These are phyloP conservation scores for Nosema muscidifuracis DNA, from an alignment of 371 early-diverging fungal species.

Conservation along the genomic window DNA sequence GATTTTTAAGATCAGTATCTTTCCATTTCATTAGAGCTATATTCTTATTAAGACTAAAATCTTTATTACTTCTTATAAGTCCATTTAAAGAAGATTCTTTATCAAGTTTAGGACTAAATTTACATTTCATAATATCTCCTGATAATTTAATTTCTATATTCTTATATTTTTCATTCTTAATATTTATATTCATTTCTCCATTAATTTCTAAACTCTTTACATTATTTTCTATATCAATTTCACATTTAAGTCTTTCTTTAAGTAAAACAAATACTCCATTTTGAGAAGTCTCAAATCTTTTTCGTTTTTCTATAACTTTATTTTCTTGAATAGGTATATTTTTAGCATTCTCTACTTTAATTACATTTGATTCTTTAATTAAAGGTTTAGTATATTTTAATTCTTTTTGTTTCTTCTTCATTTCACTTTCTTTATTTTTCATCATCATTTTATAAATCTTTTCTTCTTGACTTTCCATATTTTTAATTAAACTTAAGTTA, in stretches of 20 bases:
- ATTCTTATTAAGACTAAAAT: conserved; percentile 53
- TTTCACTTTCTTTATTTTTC: conserved; percentile 47
- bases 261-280: conserved; percentile 40
- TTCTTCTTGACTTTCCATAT: conserved; percentile 60
- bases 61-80: conserved; percentile 44
- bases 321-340: no score
- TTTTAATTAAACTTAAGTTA: conserved; percentile 30
- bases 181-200: conserved; percentile 55
- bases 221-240: conserved; percentile 55
- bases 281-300: conserved; percentile 18
- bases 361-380: conserved; percentile 15
- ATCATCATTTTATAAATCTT: conserved; percentile 57
- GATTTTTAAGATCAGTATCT: conserved; percentile 1
- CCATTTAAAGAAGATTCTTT: conserved; percentile 27
- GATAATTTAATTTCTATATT: conserved; percentile 36
- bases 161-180: conserved; percentile 47
- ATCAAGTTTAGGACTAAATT: conserved; percentile 57
- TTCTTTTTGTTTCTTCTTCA: conserved; percentile 39
- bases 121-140: conserved; percentile 15
- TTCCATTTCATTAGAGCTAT: conserved; percentile 60
- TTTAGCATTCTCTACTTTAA: no score
- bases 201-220: conserved; percentile 31
- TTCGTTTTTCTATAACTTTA: conserved; percentile 5
- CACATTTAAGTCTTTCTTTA: conserved; percentile 54
- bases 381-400: conserved; percentile 13